These are phyloP conservation scores for Periconia macrospinosa DNA, from an alignment of 2,329 filamentous ascomycete genomes.

Conservation along the genomic window DNA sequence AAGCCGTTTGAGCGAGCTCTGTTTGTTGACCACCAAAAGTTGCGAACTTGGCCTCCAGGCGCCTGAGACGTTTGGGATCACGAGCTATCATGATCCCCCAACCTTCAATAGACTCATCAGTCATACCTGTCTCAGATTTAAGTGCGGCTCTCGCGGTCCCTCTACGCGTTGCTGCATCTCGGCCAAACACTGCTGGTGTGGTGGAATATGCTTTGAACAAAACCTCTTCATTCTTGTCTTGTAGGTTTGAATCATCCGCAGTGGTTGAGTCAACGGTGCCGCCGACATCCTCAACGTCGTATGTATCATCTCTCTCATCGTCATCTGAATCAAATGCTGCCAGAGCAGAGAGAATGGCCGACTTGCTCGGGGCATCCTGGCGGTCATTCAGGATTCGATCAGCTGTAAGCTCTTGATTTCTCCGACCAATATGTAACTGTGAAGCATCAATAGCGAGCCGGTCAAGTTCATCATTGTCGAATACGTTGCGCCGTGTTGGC, in stretches of 20 bases:
- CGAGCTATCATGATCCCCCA: slow-evolving; percentile 86
- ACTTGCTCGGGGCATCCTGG: slow-evolving; percentile 70
- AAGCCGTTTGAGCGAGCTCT: slow-evolving; percentile 67
- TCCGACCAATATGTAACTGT: slow-evolving; percentile 79
- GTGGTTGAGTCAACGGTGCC: slow-evolving; percentile 73
- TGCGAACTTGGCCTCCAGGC: slow-evolving; percentile 71
- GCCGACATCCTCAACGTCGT: slow-evolving; percentile 89
- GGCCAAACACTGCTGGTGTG: slow-evolving; percentile 66
- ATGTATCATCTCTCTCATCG: slow-evolving; percentile 95
- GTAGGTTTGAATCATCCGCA: slow-evolving; percentile 56
- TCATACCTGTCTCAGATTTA: slow-evolving; percentile 79
- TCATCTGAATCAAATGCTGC: slow-evolving; percentile 91
- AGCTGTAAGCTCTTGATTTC: slow-evolving; percentile 64
- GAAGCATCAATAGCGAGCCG: slow-evolving; percentile 65
- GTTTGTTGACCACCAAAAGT: slow-evolving; percentile 68
- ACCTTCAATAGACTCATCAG: slow-evolving; percentile 90
- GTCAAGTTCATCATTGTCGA: slow-evolving; percentile 77
- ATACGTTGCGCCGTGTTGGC: slow-evolving; percentile 70
- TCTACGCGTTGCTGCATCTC: slow-evolving; percentile 71
- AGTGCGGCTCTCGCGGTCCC: slow-evolving; percentile 64
- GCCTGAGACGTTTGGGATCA: slow-evolving; percentile 67
- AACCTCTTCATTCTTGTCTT: slow-evolving; percentile 65
- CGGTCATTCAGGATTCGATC: slow-evolving; percentile 71
- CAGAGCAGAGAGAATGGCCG: slow-evolving; percentile 83
- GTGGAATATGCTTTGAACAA: slow-evolving; percentile 74